Evolutionary conservation across 1,139 yeast genomes (phyloP), one percentile per base, ranked within the genome.

Genomic region (Debaryomyces coudertii): DNA sequence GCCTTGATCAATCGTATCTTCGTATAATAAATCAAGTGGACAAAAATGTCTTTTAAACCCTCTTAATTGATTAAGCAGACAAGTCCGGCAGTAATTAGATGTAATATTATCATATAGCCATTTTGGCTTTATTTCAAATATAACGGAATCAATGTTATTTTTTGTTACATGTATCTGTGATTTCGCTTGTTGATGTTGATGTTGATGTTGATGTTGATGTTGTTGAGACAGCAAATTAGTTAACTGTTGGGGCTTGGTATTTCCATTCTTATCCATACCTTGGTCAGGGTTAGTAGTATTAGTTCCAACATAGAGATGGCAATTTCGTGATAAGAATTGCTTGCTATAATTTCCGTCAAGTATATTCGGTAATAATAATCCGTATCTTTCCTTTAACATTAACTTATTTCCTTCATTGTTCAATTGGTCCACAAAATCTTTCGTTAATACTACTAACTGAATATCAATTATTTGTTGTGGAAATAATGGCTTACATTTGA

Each of bases 71-170:
- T 69, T 69, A 43, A 70, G 63, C 64, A 72, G 73, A 48, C 80
- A 75, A 3, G 77, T 74, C 14, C 80, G 62, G 54, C 80, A 75
- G 51, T 75, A 75, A 50, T 70, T 73, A 20, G 66, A 57, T 6
- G 55, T 46, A 14, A 51, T 51, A 48, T 74, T 73, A 49, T 73
- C 77, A 54, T 75, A 75, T 35, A 75, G 62, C 80, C 80, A 75
- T 56, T 75, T 75, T 5, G 80, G 80, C 50, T 75, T 75, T 51
- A 75, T 60, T 53, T 75, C 79, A 45, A 75, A 61, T 3, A 72
- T 67, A 5, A 71, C 66, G 18, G 71, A 63, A 42, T 58, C 55
- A 35, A 68, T 58, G 5, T 47, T 12, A 33, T n/a, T 47, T 11
- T 54, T 46, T 4, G 47, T 11, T 4, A 24, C 18, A 12, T 12